These are phyloP conservation scores for Azolla pinnata DNA, from an alignment of 75 land plant genomes.

Conservation along the genomic window DNA sequence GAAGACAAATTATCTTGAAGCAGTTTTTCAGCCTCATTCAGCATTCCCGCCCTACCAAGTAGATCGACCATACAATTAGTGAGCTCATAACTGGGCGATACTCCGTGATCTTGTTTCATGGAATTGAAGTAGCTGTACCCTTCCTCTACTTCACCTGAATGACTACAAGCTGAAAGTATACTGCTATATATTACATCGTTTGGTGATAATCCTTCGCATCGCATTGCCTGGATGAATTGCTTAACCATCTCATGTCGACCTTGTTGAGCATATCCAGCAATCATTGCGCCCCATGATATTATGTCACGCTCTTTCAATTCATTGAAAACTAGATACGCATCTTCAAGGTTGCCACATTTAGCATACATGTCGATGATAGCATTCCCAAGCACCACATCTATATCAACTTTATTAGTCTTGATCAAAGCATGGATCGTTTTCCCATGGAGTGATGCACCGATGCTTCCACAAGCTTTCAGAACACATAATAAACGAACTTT, in stretches of 20 bases:
- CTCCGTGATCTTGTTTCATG: conserved; percentile 2
- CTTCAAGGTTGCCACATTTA: conserved; percentile 7
- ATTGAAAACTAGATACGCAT: conserved; percentile 1
- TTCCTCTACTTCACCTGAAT: conserved; percentile 2
- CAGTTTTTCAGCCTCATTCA: conserved; percentile 8
- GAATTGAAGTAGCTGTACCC: conserved; percentile 1
- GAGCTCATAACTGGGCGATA: conserved; percentile 3
- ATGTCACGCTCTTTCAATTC: neutral
- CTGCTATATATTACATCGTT: conserved; percentile 5
- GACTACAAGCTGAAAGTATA: conserved; percentile 10
- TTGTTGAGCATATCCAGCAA: conserved; percentile 10
- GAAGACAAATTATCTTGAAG: neutral
- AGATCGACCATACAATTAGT: conserved; percentile 10
- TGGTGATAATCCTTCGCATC: conserved; percentile 2
- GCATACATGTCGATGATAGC: conserved; percentile 11
- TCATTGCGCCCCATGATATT: conserved; percentile 6
- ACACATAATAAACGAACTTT: neutral
- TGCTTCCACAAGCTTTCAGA: conserved; percentile 2
- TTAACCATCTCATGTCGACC: neutral
- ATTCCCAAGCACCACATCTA: neutral
- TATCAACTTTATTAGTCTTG: neutral
- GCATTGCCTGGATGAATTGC: conserved; percentile 8
- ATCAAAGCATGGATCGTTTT: neutral
- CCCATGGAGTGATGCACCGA: neutral
- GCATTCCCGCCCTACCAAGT: conserved; percentile 7